A percentile compares a stretch with the other conserved stretches of the same genome.
phyloP scores from a whole-genome alignment of 257 asterid genomes.

The Ocimum tenuiflorum region DNA sequence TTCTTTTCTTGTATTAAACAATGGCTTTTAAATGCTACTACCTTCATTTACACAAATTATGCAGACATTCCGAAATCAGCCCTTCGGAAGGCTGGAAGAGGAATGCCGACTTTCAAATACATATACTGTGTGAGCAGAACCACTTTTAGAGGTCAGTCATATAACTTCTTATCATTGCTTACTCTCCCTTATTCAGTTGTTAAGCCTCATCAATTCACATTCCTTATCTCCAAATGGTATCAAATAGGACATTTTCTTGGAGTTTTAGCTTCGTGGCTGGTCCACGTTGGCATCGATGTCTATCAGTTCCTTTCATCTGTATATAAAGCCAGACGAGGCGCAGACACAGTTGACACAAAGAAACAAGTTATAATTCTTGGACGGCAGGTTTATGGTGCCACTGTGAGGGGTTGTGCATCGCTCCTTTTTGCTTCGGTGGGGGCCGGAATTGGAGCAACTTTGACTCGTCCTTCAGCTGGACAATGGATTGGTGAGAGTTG shows the following conservation, averaged over 20 bases:
- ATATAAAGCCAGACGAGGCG: slow-evolving; percentile 31
- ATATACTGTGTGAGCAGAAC: slow-evolving; percentile 56
- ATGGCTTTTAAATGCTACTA: not conserved
- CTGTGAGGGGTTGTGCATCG: slow-evolving; percentile 58
- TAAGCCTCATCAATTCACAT: not conserved
- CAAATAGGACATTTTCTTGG: slow-evolving; percentile 75
- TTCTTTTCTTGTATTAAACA: not conserved
- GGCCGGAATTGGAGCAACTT: slow-evolving; percentile 74
- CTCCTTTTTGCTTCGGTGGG: slow-evolving; percentile 80
- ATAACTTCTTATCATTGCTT: not conserved
- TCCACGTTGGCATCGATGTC: slow-evolving; percentile 69
- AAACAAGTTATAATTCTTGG: slow-evolving; percentile 44
- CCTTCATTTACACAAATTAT: not conserved
- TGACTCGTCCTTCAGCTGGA: slow-evolving; percentile 69
- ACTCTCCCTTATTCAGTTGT: not conserved
- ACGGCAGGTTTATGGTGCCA: slow-evolving; percentile 41
- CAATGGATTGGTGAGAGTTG: slow-evolving; percentile 85
- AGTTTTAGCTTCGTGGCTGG: slow-evolving; percentile 79
- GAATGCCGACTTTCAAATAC: slow-evolving; percentile 50
- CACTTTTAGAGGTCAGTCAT: slow-evolving; percentile 67
- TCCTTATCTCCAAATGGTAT: not conserved
- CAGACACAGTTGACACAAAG: slow-evolving; percentile 20
- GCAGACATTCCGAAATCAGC: slow-evolving; percentile 85
- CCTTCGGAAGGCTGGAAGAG: slow-evolving; percentile 73
- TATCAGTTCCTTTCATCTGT: slow-evolving; percentile 49